Percentiles rank a stretch among this genome's conserved stretches.
Evolutionary conservation across 805 yeast genomes (phyloP).

Genomic region (Cyberlindnera japonica): DNA sequence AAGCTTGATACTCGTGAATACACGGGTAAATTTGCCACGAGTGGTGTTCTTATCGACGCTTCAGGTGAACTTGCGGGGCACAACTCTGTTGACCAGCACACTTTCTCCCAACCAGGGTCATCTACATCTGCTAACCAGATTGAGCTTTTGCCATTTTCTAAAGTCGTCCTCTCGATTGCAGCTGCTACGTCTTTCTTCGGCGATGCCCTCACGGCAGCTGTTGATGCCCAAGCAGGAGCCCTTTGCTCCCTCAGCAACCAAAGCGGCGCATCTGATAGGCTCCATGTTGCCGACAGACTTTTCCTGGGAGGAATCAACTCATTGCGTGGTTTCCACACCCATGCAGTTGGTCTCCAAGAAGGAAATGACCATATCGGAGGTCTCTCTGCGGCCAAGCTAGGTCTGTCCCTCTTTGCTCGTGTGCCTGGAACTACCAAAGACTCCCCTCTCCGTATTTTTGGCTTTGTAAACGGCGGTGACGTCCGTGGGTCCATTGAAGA

Average conservation of each 20-base stretch:
- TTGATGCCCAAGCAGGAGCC: conserved; percentile 48
- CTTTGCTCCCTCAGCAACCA: conserved; percentile 32
- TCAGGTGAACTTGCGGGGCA: conserved; percentile 41
- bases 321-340: conserved; percentile 60
- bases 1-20: conserved; percentile 42
- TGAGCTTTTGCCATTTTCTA: conserved; percentile 26
- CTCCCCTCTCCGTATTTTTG: conserved; percentile 57
- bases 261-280: conserved; percentile 28
- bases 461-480: conserved; percentile 58
- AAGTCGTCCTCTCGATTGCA: conserved; percentile 21
- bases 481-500: conserved; percentile 28
- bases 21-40: conserved; percentile 39
- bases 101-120: conserved; percentile 6
- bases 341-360: conserved; percentile 51
- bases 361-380: conserved; percentile 56
- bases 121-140: conserved; percentile 26
- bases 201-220: conserved; percentile 44
- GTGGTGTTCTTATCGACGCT: conserved; percentile 40
- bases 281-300: conserved; percentile 69
- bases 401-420: conserved; percentile 47
- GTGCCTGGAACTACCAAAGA: conserved; percentile 44
- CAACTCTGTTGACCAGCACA: conserved; percentile 27
- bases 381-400: conserved; percentile 44
- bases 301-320: conserved; percentile 66
- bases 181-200: conserved; percentile 39